A percentile compares a stretch with the other conserved stretches of the same genome.
phyloP scores from a whole-genome alignment of 2,329 filamentous ascomycete genomes.

The Knufia fluminis region DNA sequence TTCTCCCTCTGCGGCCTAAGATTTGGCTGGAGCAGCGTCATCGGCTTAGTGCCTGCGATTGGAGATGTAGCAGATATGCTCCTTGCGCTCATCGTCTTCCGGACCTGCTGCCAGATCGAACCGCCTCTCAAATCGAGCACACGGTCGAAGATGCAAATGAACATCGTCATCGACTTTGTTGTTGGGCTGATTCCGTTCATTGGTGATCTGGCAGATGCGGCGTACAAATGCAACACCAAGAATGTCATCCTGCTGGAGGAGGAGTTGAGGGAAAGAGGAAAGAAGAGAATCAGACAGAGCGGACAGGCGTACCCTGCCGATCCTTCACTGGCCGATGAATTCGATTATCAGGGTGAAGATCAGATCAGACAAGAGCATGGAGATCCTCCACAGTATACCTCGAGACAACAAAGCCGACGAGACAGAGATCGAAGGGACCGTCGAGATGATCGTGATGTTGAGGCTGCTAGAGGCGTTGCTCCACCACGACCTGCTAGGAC shows the following conservation, averaged over 20 bases:
- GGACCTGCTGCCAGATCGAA: constrained; percentile 62
- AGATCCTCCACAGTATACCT: constrained; percentile 18
- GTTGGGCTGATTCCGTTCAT: constrained; percentile 45
- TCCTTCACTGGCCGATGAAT: constrained; percentile 27
- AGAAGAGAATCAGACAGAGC: constrained; percentile 26
- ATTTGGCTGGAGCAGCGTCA: constrained; percentile 82
- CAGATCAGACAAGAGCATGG: constrained; percentile 18
- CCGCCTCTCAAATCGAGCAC: constrained; percentile 55
- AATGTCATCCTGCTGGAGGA: constrained; percentile 39
- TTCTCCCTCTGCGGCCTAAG: constrained; percentile 73
- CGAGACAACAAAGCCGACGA: constrained; percentile 22
- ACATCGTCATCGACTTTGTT: constrained; percentile 50
- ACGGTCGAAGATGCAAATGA: constrained; percentile 65
- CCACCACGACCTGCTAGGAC: constrained; percentile 19
- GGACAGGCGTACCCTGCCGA: constrained; percentile 25
- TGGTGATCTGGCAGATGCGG: constrained; percentile 39
- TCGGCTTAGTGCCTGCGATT: constrained; percentile 71
- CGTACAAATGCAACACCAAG: constrained; percentile 41
- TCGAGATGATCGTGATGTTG: constrained; percentile 17
- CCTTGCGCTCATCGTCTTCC: constrained; percentile 66
- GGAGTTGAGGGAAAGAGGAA: constrained; percentile 34
- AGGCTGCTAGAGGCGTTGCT: constrained; percentile 15
- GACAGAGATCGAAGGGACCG: constrained; percentile 13
- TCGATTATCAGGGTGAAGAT: constrained; percentile 23
- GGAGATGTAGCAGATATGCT: constrained; percentile 68